Percentiles rank a stretch among this genome's conserved stretches.
phyloP scores from a whole-genome alignment of 352 stramenopile species.

The Globisporangium okanoganense region DNA sequence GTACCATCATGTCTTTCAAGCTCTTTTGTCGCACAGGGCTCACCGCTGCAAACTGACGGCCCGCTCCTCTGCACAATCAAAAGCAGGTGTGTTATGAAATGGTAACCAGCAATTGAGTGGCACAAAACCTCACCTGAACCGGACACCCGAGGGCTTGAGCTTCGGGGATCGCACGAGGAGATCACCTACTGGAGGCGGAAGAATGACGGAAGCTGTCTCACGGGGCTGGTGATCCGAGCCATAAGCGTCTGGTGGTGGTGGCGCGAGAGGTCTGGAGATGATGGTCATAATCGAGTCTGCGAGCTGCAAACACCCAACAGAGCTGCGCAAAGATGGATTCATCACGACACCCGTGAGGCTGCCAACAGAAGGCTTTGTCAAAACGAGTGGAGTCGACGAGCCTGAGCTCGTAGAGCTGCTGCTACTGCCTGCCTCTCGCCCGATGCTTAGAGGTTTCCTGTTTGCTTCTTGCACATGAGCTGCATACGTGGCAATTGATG shows the following conservation, averaged over 20 bases:
- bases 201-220: constrained; percentile 26
- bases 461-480: background rate
- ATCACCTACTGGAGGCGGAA: constrained; percentile 40
- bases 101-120: background rate
- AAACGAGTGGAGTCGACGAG: background rate
- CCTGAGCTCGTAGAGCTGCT: constrained; percentile 2
- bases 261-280: constrained; percentile 18
- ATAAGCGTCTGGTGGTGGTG: constrained; percentile 21
- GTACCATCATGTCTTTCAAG: constrained; percentile 45
- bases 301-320: background rate
- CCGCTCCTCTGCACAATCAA: constrained; percentile 30
- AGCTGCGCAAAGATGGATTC: background rate
- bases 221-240: background rate
- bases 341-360: too few species aligned
- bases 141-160: constrained; percentile 29
- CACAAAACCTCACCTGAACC: constrained; percentile 36
- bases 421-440: constrained; percentile 1
- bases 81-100: background rate
- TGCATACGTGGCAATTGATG: background rate
- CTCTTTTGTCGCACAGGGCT: constrained; percentile 15
- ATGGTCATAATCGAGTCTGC: constrained; percentile 9
- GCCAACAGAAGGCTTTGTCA: constrained; percentile 3
- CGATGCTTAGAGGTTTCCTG: background rate
- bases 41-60: constrained; percentile 53
- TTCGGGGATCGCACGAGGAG: constrained; percentile 41